phyloP scores from a whole-genome alignment of 768 basidiomycete species.

The Gymnopilus junonius region DNA sequence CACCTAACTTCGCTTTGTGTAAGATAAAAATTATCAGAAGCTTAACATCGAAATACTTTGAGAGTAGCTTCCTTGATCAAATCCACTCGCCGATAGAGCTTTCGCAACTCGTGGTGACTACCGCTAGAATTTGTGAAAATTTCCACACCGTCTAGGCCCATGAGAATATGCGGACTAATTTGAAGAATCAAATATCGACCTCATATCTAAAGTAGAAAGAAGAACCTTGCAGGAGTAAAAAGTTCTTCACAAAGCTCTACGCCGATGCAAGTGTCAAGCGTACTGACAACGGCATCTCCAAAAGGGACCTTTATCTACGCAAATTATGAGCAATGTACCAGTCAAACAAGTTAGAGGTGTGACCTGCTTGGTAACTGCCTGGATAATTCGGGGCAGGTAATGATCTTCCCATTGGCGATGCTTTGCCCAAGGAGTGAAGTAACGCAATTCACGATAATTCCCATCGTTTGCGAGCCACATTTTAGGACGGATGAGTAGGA shows the following conservation, averaged over 20 bases:
- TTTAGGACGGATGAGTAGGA: conserved; percentile 95
- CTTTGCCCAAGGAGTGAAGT: conserved; percentile 96
- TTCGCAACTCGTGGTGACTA: conserved; percentile 98
- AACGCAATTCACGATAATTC: conserved; percentile 88
- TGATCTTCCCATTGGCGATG: conserved; percentile 91
- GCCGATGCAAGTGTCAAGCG: conserved; percentile 94
- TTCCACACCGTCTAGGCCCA: conserved; percentile 99
- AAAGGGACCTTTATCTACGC: conserved; percentile 86
- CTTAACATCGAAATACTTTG: conserved; percentile 58
- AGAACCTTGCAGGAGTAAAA: conserved; percentile 95
- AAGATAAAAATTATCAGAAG: conserved; percentile 1
- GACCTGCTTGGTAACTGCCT: conserved; percentile 88
- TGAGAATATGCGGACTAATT: conserved; percentile 91
- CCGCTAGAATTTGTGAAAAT: conserved; percentile 99
- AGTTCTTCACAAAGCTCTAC: conserved; percentile 97
- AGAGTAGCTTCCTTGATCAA: conserved; percentile 96
- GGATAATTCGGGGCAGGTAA: conserved; percentile 88
- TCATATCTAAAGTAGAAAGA: conserved; percentile 19
- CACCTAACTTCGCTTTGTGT: conserved; percentile 70
- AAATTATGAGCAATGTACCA: neutral
- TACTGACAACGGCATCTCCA: conserved; percentile 94
- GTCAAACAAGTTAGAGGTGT: neutral
- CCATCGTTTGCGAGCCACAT: conserved; percentile 99
- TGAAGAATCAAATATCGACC: neutral
- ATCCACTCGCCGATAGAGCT: conserved; percentile 88